These are phyloP conservation scores for Penicillium sp. DNA, from an alignment of 2,329 filamentous ascomycete species.

Conservation along the genomic window DNA sequence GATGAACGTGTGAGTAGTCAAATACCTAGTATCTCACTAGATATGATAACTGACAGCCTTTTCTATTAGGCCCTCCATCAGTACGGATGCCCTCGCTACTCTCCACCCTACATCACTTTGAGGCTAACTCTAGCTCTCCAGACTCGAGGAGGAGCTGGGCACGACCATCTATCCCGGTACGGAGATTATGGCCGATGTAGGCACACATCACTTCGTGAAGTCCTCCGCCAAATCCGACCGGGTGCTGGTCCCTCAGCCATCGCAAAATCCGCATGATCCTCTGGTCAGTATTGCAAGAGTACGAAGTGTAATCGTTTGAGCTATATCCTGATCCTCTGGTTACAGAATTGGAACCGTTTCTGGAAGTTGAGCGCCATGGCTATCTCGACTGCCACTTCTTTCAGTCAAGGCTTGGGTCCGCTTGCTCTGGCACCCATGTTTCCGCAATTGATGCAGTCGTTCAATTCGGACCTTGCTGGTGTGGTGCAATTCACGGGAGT, in stretches of 20 bases:
- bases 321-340: not conserved
- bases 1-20: slow-evolving; percentile 39
- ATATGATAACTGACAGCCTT: not conserved
- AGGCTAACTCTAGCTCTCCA: slow-evolving; percentile 41
- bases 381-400: slow-evolving; percentile 50
- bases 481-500: slow-evolving; percentile 61
- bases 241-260: slow-evolving; percentile 55
- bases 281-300: slow-evolving; percentile 30
- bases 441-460: slow-evolving; percentile 57
- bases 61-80: slow-evolving; percentile 23
- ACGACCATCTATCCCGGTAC: slow-evolving; percentile 59
- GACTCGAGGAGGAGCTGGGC: slow-evolving; percentile 55
- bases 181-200: slow-evolving; percentile 63
- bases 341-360: slow-evolving; percentile 49
- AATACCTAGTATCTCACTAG: not conserved
- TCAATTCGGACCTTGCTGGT: slow-evolving; percentile 54
- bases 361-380: slow-evolving; percentile 55
- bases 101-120: not conserved
- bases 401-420: slow-evolving; percentile 58
- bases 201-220: slow-evolving; percentile 66
- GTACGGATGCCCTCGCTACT: slow-evolving; percentile 13
- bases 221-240: slow-evolving; percentile 42
- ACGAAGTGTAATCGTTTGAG: no score
- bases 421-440: slow-evolving; percentile 62
- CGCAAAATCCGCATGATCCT: slow-evolving; percentile 49